Base-by-base conservation (phyloP, 345 rosid species). In the Bruguiera sexangula region DNA sequence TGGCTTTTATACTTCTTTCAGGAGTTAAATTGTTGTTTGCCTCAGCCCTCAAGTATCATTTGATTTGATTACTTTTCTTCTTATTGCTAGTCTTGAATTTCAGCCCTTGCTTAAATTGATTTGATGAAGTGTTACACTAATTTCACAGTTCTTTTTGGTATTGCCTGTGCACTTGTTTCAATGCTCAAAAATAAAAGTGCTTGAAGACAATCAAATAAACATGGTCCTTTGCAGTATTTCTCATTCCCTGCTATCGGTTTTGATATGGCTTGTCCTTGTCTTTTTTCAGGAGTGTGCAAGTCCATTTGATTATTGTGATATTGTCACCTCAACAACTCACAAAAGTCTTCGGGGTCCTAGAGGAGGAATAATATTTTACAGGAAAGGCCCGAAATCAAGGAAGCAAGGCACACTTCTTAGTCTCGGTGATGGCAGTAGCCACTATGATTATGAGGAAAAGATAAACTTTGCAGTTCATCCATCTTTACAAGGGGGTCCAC, bases 321-420 rank as follows among this genome's bases (percentile, higher is more conserved):
- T 95, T 68, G 99, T 95, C 55, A 95, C 98, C 60, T 95, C 99
- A 60, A 95, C 99, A 26, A 95, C 98, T 29, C 99, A 95, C 80
- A 95, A 95, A 80, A 89, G 94, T 83, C 90, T 95, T 53, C 85
- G 97, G 32, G 99, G 99, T 67, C 98, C 99, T 2, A 87, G 99
- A 84, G 99, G 99, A 76, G 99, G 99, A 70, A 95, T 95, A 43
- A 85, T 95, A 69, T 92, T 95, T 82, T 95, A 73, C 79, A 80
- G 94, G 80, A 88, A 83, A 83, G 96, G 98, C 37, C 74, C 82
- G 66, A 95, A 87, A 77, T 69, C 80, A 43, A 86, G 91, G 89
- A 90, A 85, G 70, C 90, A 70, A 43, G 84, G 91, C 56, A 74
- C 73, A 67, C 74, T 60, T 72, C 67, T 77, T 48, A 63, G 64